phyloP scores from a whole-genome alignment of 805 yeast species.

The Kodamaea neixiangensis region DNA sequence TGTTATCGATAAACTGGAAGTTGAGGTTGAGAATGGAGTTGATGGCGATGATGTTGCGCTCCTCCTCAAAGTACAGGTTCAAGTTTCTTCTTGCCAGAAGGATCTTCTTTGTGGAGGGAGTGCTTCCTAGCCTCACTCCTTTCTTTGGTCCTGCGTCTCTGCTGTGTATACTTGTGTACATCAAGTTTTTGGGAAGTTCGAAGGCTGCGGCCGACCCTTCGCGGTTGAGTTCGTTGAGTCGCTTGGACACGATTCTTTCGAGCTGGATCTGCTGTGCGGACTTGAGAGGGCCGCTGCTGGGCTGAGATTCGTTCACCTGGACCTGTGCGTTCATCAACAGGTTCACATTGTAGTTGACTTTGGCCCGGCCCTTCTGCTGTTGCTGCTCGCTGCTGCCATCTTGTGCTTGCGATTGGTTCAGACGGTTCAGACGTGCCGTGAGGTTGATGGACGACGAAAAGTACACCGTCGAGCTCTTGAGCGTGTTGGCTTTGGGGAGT shows the following conservation, averaged over 20 bases:
- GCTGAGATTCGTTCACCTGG: conserved; percentile 30
- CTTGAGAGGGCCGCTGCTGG: conserved; percentile 37
- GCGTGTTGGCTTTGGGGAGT: conserved; percentile 34
- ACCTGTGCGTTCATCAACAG: conserved; percentile 45
- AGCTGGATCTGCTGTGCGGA: conserved; percentile 45
- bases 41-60: conserved; percentile 42
- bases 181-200: conserved; percentile 44
- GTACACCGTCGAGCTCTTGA: conserved; percentile 39
- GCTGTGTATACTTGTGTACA: conserved; percentile 34
- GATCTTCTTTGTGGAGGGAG: conserved; percentile 45
- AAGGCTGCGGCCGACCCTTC: conserved; percentile 33
- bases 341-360: conserved; percentile 46
- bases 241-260: conserved; percentile 38
- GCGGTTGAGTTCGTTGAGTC: conserved; percentile 37
- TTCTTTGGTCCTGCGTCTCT: conserved; percentile 21
- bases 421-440: conserved; percentile 38
- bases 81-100: conserved; percentile 44
- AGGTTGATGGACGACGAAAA: conserved; percentile 44
- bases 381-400: conserved; percentile 22
- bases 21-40: conserved; percentile 43
- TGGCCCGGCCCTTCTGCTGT: conserved; percentile 37
- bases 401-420: conserved; percentile 12
- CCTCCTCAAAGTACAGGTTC: conserved; percentile 48
- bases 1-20: conserved; percentile 42
- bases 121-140: conserved; percentile 39